These are phyloP conservation scores for Clitopilus hobsonii DNA, from an alignment of 768 basidiomycete species.

Conservation along the genomic window DNA sequence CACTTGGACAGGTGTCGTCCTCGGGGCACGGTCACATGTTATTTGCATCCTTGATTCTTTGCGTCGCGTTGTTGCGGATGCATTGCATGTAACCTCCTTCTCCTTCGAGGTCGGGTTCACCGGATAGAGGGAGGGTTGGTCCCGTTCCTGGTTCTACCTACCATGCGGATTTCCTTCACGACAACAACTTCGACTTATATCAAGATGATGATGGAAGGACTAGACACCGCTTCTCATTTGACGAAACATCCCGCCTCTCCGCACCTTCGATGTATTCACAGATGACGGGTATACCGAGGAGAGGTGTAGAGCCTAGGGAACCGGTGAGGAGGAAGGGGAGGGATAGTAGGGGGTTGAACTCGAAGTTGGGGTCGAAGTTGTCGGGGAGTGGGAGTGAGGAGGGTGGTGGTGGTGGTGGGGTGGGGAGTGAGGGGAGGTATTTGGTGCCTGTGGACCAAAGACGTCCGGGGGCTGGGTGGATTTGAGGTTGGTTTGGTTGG, in stretches of 20 bases:
- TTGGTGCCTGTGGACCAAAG: too few species aligned
- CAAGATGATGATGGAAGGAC: slow-evolving; percentile 7
- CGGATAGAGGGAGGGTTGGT: slow-evolving; percentile 14
- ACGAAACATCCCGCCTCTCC: slow-evolving; percentile 27
- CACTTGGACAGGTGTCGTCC: too few species aligned
- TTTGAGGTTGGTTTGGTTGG: too few species aligned
- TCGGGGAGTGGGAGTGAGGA: slow-evolving; percentile 26
- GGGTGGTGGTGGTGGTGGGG: too few species aligned
- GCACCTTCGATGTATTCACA: slow-evolving; percentile 54
- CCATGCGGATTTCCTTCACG: slow-evolving; percentile 16
- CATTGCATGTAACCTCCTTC: too few species aligned
- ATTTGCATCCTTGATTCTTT: too few species aligned
- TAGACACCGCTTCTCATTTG: slow-evolving; percentile 8
- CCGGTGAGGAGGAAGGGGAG: slow-evolving; percentile 42
- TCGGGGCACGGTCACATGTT: too few species aligned
- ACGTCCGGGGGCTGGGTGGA: too few species aligned
- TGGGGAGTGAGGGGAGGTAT: too few species aligned
- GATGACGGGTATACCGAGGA: slow-evolving; percentile 51
- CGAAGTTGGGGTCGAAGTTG: slow-evolving; percentile 35
- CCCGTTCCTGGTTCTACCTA: slow-evolving; percentile 11
- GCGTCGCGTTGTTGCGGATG: too few species aligned
- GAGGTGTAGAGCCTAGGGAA: slow-evolving; percentile 54
- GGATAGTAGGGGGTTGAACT: too few species aligned
- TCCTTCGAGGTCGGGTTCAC: slow-evolving; percentile 4
- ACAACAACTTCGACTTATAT: too few species aligned